Evolutionary conservation across 106 monocot species (phyloP).

Genomic region (Dendrobium huoshanense): DNA sequence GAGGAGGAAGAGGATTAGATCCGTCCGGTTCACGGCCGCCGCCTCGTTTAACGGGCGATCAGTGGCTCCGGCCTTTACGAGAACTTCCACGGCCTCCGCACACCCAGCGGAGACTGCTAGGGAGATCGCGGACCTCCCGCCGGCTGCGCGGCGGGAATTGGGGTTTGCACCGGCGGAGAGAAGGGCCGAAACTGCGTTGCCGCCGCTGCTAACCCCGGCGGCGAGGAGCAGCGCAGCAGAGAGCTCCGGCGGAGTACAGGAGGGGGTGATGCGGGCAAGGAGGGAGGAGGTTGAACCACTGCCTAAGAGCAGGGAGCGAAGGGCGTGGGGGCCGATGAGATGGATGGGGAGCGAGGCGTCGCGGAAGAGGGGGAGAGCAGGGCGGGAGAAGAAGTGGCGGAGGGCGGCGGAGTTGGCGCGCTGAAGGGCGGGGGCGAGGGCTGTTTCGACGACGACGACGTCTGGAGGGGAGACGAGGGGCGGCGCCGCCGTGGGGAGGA

Average conservation of each 20-base stretch:
- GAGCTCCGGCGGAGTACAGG: slow-evolving; percentile 15
- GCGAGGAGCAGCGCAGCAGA: slow-evolving; percentile 14
- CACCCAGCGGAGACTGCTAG: slow-evolving; percentile 10
- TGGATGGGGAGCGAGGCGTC: slow-evolving; percentile 17
- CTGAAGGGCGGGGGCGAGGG: slow-evolving; percentile 10
- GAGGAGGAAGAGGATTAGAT: slow-evolving; percentile 14
- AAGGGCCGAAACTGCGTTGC: too few species aligned
- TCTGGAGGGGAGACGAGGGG: slow-evolving; percentile 18
- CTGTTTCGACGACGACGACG: not conserved
- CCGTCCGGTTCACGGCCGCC: slow-evolving; percentile 12
- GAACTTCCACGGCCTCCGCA: slow-evolving; percentile 11
- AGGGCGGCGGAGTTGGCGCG: slow-evolving; percentile 4
- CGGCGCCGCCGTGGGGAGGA: slow-evolving; percentile 6
- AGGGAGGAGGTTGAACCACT: not conserved
- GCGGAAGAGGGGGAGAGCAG: slow-evolving; percentile 12
- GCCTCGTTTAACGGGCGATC: slow-evolving; percentile 26
- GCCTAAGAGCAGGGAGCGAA: slow-evolving; percentile 4
- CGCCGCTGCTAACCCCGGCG: too few species aligned
- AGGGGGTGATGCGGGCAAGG: not conserved
- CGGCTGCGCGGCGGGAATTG: not conserved
- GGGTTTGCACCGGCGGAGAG: too few species aligned
- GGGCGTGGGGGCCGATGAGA: slow-evolving; percentile 12
- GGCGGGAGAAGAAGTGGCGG: slow-evolving; percentile 13
- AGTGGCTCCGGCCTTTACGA: slow-evolving; percentile 15
- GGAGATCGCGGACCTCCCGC: slow-evolving; percentile 12